A percentile compares a stretch with the other conserved stretches of the same genome.
These are phyloP conservation scores for Hirsutella rhossiliensis DNA, from an alignment of 2,329 filamentous ascomycete species.

Conservation along the genomic window DNA sequence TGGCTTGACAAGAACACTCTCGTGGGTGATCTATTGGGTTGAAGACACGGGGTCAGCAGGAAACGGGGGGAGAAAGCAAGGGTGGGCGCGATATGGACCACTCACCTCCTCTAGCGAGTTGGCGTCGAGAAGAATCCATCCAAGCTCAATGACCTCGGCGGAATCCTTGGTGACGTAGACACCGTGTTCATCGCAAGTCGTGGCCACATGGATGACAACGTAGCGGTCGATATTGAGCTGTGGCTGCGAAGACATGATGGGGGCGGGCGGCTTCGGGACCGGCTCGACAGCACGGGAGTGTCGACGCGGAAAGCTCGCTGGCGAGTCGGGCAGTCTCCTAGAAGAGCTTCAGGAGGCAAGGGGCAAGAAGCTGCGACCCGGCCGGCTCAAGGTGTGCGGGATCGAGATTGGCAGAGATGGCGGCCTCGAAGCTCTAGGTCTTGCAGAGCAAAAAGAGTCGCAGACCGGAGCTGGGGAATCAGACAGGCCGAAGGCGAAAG, in stretches of 20 bases:
- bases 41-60: not conserved
- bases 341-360: slow-evolving; percentile 7
- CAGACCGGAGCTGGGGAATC: slow-evolving; percentile 10
- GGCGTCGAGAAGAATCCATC: slow-evolving; percentile 91
- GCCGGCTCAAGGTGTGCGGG: slow-evolving; percentile 14
- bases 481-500: slow-evolving; percentile 1
- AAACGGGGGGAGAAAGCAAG: slow-evolving; percentile 1
- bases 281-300: slow-evolving; percentile 8
- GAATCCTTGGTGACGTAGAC: slow-evolving; percentile 99
- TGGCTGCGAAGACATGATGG: slow-evolving; percentile 28
- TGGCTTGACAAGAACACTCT: slow-evolving; percentile 94
- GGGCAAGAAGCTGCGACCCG: slow-evolving; percentile 24
- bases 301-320: slow-evolving; percentile 6
- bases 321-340: slow-evolving; percentile 3
- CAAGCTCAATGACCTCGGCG: slow-evolving; percentile 96
- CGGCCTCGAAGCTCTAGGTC: slow-evolving; percentile 7
- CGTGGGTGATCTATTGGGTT: slow-evolving; percentile 64
- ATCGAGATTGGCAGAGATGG: not conserved
- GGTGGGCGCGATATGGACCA: slow-evolving; percentile 7
- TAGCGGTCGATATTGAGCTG: slow-evolving; percentile 83
- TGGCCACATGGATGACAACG: slow-evolving; percentile 95
- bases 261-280: slow-evolving; percentile 5
- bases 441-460: slow-evolving; percentile 11
- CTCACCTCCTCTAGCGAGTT: slow-evolving; percentile 87
- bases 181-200: slow-evolving; percentile 96